Base-by-base conservation (phyloP, 768 basidiomycete genomes). In the Pleurotus pulmonarius region DNA sequence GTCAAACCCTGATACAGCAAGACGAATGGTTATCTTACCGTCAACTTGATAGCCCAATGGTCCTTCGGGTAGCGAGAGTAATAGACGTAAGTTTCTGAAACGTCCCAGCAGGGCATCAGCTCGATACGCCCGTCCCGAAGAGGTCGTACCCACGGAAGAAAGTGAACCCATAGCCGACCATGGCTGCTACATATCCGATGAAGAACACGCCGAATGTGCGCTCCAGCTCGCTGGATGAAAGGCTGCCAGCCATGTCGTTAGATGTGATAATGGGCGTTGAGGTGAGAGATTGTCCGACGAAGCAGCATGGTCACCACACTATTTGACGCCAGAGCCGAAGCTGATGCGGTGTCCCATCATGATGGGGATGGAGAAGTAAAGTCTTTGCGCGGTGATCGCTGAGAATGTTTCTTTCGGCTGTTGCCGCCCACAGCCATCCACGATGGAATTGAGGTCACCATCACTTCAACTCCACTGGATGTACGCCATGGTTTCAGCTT, bases 141-240 rank as follows among this genome's bases (percentile, higher is more conserved):
- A 7, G n/a, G 40, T 7, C 41, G 9, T 6, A 59, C 68, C 34
- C 40, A 69, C 68, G 68, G 57, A 69, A 69, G 59, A 68, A 66
- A 4, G 67, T 69, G 54, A 69, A 67, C 15, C 68, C 68, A 57
- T 64, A 68, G 20, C 60, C 60, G 9, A 66, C 61, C 59, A 64
- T 61, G 18, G 62, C 56, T 37, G 67, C n/a, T 6, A 65, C 59
- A 59, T 68, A 69, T 9, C 68, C 67, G 44, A 67, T 59, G 56
- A 68, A 64, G 24, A 69, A 56, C 13, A 69, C 67, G 15, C 68
- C 68, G 43, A 66, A 59, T 8, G 65, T 62, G 34, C 57, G 59
- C 47, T 65, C 64, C n/a, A 67, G 58, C 38, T 64, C 57, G 2
- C 55, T 16, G 45, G 55, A 16, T 44, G 49, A 57, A 29, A 59